These are phyloP conservation scores for Mycocalia duriaeana DNA, from an alignment of 1,284 basidiomycete genomes.

Conservation along the genomic window DNA sequence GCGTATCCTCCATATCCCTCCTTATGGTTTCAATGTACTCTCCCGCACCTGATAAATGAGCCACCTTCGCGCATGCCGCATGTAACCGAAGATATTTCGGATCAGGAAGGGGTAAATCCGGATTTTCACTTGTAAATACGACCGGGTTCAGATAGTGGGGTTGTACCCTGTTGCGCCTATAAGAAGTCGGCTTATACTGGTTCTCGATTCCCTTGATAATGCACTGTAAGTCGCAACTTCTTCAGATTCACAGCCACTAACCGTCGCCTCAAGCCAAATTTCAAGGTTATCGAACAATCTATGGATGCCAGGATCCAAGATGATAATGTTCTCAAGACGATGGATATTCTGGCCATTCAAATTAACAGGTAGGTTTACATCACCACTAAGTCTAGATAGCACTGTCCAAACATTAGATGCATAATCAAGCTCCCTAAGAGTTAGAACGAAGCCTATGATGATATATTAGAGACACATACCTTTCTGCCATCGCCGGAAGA, in stretches of 20 bases:
- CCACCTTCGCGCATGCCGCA: slow-evolving; percentile 24
- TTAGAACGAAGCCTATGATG: neutral
- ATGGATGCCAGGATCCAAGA: slow-evolving; percentile 17
- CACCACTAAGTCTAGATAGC: slow-evolving; percentile 6
- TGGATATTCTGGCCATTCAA: slow-evolving; percentile 22
- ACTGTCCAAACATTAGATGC: slow-evolving; percentile 7
- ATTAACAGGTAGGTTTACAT: slow-evolving; percentile 9
- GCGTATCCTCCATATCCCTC: slow-evolving; percentile 20
- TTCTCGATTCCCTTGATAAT: neutral
- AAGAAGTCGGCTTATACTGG: neutral
- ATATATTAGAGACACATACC: neutral
- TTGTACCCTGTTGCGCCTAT: no score
- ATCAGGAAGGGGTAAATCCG: slow-evolving; percentile 7
- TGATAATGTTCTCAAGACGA: slow-evolving; percentile 26
- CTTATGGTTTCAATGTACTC: slow-evolving; percentile 21
- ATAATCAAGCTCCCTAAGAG: neutral
- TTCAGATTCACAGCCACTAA: slow-evolving; percentile 7
- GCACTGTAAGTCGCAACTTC: neutral
- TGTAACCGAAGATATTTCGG: slow-evolving; percentile 13
- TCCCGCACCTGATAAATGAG: slow-evolving; percentile 26
- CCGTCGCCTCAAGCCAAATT: slow-evolving; percentile 25
- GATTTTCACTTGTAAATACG: neutral
- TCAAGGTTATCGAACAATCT: slow-evolving; percentile 18
- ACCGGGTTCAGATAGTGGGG: neutral
- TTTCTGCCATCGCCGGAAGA: neutral